Evolutionary conservation across 108 stramenopile genomes (phyloP), one percentile per base, ranked within the genome.

Genomic region (Cylindrotheca fusiformis): DNA sequence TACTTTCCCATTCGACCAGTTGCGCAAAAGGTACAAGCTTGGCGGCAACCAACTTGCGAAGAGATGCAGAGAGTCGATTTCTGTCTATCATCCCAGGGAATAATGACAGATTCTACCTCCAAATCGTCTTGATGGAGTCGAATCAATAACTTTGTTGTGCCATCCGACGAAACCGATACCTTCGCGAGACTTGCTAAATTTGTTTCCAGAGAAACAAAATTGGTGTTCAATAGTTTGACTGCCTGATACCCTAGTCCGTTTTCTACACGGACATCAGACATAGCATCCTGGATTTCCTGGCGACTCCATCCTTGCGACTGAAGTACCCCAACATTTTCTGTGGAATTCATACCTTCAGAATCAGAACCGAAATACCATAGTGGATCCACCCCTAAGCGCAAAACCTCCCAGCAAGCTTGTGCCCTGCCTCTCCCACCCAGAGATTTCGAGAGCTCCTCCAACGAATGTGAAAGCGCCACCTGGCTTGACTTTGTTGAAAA

Each of bases 31-130:
- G 72, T 74, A 62, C 95, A 96, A 1, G 82, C 95, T 59, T 89
- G 90, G 22, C 66, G 63, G 65, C 95, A 96, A 31, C 95, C 95
- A 21, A 96, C 88, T 63, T 96, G 95, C 5, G 90, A 85, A n/a
- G 73, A 76, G n/a, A 90, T 63, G 66, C 89, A 90, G 1, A 90
- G 74, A 1, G 89, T 87, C 6, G 78, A 77, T 29, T 70, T 72
- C 44, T 66, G 64, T 21, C 73, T 61, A 46, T 80, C 79, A 32
- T 71, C 65, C 78, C 79, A 80, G 10, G 83, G 83, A 65, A 84
- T 84, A 33, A 84, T 72, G 32, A 84, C 83, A 8, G 79, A 68
- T 70, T 84, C 83, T 18, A 84, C 69, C 44, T 75, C 48, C 47
- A 77, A 32, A 2, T 61, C 74, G 55, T 75, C 73, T 8, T 31